Base-by-base conservation (phyloP, 441 rosid species). In the Melastoma candidum region DNA sequence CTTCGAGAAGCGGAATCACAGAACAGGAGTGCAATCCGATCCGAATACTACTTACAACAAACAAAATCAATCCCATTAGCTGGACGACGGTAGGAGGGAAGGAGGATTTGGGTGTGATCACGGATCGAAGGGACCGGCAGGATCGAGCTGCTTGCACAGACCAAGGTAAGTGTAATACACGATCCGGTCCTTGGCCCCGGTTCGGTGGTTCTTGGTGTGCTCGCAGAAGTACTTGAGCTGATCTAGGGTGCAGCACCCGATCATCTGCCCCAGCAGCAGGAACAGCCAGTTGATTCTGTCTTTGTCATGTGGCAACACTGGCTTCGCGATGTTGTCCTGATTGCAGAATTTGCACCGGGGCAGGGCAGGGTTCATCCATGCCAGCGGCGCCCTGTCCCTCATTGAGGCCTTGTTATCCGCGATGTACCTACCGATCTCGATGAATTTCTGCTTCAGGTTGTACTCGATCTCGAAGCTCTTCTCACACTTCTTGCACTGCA, bases 111-210 rank as follows among this genome's bases (percentile, higher is more conserved):
- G 6, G 41, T 9, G 41, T 36, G 8, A 36, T 36, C 41, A 36
- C 8, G 26, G 26, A 36, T 68, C 69, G 51, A 68, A 70, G 9
- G 69, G 74, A 7, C 71, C 80, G 0, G 11, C 8, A 0, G 71
- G 71, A 56, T 60, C 69, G 1, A 75, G 58, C 32, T 78, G 83
- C 39, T 71, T 71, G 56, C 75, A 75, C 1, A 78, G 12, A 2
- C 50, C 77, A 10, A 79, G 9, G 46, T 74, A 79, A 12, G 79
- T 64, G 41, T 63, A 63, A 59, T 76, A 79, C 39, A 79, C 68
- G 53, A 79, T 63, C 17, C 81, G 74, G 49, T 79, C 74, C 55
- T 79, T 79, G n/a, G 84, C 81, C 0, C 77, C 81, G 0, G 84
- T 76, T 44, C 81, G 56, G 48, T 79, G 84, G 63, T 71, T 73